A percentile compares a stretch with the other conserved stretches of the same genome.
phyloP scores from a whole-genome alignment of 495 filamentous ascomycete genomes.

The Sordaria brevicollis region DNA sequence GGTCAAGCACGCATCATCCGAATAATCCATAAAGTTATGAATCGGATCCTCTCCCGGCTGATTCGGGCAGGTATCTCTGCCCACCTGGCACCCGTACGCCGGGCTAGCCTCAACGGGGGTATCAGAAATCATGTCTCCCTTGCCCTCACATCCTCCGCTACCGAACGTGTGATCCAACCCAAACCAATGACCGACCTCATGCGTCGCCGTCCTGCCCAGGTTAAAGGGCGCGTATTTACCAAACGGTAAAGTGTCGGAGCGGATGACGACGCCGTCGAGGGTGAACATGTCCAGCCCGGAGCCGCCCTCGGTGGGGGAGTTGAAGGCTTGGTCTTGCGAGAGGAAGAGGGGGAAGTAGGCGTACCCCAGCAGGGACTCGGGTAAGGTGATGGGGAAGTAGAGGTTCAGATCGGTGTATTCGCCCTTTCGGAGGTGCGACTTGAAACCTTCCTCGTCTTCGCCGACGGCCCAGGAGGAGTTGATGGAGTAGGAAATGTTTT shows the following conservation, averaged over 20 bases:
- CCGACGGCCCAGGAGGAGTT: background rate
- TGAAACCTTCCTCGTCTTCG: background rate
- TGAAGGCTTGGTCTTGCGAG: background rate
- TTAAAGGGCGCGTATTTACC: constrained; percentile 19
- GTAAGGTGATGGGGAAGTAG: background rate
- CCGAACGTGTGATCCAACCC: constrained; percentile 42
- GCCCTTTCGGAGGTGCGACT: background rate
- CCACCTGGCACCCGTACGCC: background rate
- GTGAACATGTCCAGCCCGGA: background rate
- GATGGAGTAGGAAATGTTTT: background rate
- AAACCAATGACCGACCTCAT: constrained; percentile 47
- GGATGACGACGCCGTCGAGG: background rate
- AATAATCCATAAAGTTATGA: background rate
- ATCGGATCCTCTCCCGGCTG: background rate
- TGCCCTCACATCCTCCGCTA: constrained; percentile 20
- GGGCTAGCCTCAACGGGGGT: background rate
- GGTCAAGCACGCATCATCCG: background rate
- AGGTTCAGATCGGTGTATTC: background rate
- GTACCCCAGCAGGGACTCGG: constrained; percentile 26
- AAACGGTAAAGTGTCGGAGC: background rate
- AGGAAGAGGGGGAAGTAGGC: constrained; percentile 4
- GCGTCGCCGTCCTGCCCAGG: constrained; percentile 38
- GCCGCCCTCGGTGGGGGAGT: too few species aligned
- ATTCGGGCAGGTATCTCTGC: background rate
- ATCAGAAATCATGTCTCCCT: background rate